phyloP scores from a whole-genome alignment of 306 rosid genomes.

The Quillaja saponaria region DNA sequence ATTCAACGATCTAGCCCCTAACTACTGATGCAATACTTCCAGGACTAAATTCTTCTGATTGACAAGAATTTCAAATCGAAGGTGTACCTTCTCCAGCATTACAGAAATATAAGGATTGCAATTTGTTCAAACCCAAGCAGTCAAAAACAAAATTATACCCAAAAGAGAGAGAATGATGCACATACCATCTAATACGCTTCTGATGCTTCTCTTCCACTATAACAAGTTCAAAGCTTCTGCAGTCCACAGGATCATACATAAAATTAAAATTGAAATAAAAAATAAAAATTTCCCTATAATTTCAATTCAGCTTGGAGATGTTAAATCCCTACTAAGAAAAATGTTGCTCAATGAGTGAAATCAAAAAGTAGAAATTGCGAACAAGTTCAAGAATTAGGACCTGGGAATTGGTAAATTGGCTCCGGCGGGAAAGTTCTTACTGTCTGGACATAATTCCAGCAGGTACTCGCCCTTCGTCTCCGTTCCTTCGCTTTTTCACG shows the following conservation, averaged over 20 bases:
- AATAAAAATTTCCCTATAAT: background rate
- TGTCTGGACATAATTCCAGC: background rate
- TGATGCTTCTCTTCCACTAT: background rate
- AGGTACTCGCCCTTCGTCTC: background rate
- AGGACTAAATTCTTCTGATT: background rate
- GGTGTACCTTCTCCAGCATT: background rate
- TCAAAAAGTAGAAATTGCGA: background rate
- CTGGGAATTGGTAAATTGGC: background rate
- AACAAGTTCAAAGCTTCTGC: background rate
- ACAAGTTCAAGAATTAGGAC: background rate
- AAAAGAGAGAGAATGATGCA: constrained; percentile 3
- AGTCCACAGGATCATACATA: constrained; percentile 13
- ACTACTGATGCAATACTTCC: background rate
- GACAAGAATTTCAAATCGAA: background rate
- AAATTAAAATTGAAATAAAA: background rate
- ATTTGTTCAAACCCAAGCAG: background rate
- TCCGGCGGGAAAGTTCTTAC: background rate
- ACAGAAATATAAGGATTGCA: background rate
- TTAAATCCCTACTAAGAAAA: too few relatives aligned
- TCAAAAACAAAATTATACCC: background rate
- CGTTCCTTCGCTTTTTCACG: background rate
- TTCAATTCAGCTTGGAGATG: background rate
- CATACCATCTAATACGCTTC: constrained; percentile 29
- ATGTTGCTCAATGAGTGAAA: background rate
- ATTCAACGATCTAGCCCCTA: background rate